Evolutionary conservation across 345 rosid species (phyloP).

Genomic region (Arabidopsis arenosa): DNA sequence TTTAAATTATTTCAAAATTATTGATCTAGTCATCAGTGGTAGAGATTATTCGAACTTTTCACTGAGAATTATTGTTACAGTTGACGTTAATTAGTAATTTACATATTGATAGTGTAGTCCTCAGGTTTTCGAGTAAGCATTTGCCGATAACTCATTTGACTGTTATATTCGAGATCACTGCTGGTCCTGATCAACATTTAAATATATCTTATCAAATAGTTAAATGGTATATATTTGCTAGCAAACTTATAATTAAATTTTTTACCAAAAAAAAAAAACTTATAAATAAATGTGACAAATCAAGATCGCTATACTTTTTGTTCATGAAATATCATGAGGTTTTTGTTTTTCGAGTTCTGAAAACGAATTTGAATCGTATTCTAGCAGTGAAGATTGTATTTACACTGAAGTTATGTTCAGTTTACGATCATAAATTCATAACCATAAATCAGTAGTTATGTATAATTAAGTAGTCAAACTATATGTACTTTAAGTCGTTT

Average conservation of each 20-base stretch:
- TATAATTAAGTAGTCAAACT: neutral
- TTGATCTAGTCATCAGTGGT: neutral
- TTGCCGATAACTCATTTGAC: neutral
- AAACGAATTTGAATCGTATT: neutral
- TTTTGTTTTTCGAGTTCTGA: neutral
- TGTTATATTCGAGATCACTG: neutral
- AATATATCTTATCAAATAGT: neutral
- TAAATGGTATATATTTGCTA: neutral
- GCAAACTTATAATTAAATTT: neutral
- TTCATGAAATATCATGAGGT: neutral
- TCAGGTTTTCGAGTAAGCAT: neutral
- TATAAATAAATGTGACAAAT: constrained; percentile 2
- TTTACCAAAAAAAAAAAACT: neutral
- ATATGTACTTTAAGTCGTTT: constrained; percentile 6
- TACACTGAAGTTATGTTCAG: neutral
- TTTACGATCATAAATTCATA: neutral
- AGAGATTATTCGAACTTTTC: neutral
- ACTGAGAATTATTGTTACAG: neutral
- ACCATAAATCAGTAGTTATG: neutral
- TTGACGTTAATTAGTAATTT: neutral
- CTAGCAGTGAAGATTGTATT: neutral
- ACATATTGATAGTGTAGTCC: neutral
- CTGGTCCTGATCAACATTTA: neutral
- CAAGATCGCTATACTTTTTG: neutral
- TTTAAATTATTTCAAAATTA: neutral